Percentiles rank a stretch among this genome's conserved stretches.
Evolutionary conservation across 768 basidiomycete genomes (phyloP).

Genomic region (Phylloporus sp.): DNA sequence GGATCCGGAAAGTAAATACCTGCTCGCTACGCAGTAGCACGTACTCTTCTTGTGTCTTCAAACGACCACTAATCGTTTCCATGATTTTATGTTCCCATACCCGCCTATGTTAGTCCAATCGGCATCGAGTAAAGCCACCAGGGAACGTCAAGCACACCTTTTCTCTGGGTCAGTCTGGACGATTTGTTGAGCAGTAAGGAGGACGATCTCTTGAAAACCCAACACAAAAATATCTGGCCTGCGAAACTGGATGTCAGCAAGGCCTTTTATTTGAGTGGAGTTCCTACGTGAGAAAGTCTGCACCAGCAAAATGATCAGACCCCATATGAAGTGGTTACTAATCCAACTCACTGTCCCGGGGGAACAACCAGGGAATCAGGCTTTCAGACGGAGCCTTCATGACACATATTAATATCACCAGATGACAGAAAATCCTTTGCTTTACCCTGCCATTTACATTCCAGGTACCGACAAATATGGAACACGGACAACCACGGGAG

Average conservation of each 20-base stretch:
- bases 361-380: conserved; percentile 87
- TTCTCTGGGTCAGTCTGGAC: conserved; percentile 94
- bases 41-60: conserved; percentile 67
- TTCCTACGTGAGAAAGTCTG: conserved; percentile 19
- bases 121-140: background rate
- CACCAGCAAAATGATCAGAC: conserved; percentile 3
- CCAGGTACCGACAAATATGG: conserved; percentile 89
- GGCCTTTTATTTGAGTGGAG: conserved; percentile 15
- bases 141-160: conserved; percentile 54
- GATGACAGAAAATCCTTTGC: conserved; percentile 5
- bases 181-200: conserved; percentile 96
- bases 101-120: conserved; percentile 44
- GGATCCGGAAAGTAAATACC: conserved; percentile 35
- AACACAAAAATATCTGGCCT: conserved; percentile 89
- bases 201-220: conserved; percentile 96
- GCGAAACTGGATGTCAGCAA: conserved; percentile 15
- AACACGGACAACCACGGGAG: conserved; percentile 66
- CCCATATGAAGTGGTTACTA: background rate
- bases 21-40: conserved; percentile 90
- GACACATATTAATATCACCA: conserved; percentile 8
- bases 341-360: conserved; percentile 57
- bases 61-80: conserved; percentile 68
- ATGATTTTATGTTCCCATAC: conserved; percentile 83
- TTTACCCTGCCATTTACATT: conserved; percentile 88
- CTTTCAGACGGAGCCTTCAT: conserved; percentile 71